Evolutionary conservation across 352 stramenopile species (phyloP).

Genomic region (Globisporangium cylindrosporum): DNA sequence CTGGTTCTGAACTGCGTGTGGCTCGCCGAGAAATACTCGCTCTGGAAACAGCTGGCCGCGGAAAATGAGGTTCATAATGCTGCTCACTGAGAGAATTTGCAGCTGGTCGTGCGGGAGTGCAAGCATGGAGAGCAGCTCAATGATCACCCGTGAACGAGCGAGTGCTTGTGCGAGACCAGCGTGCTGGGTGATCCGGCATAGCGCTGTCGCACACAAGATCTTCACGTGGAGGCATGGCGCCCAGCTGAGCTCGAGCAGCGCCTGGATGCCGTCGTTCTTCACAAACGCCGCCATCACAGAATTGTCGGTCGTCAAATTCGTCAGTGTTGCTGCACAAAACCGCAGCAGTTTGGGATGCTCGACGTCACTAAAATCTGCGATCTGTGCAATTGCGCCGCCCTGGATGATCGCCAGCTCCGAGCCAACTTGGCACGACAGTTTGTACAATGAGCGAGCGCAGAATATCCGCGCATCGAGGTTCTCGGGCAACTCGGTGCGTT

Average conservation of each 20-base stretch:
- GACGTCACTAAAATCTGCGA: constrained; percentile 68
- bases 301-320: constrained; percentile 56
- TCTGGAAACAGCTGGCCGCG: constrained; percentile 62
- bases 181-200: constrained; percentile 55
- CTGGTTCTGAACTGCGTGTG: constrained; percentile 63
- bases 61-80: constrained; percentile 68
- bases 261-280: constrained; percentile 44
- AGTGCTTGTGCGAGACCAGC: constrained; percentile 33
- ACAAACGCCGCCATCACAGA: constrained; percentile 49
- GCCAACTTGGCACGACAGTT: constrained; percentile 61
- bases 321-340: constrained; percentile 58
- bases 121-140: constrained; percentile 73
- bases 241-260: constrained; percentile 72
- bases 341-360: constrained; percentile 54
- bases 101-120: constrained; percentile 49
- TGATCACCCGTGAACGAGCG: constrained; percentile 38
- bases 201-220: constrained; percentile 54
- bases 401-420: constrained; percentile 60
- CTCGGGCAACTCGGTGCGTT: constrained; percentile 13
- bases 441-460: constrained; percentile 79
- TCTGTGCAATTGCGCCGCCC: constrained; percentile 59
- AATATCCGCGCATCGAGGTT: constrained; percentile 59
- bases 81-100: constrained; percentile 59
- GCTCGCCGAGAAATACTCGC: constrained; percentile 72
- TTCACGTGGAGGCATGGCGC: constrained; percentile 65